A percentile compares a stretch with the other conserved stretches of the same genome.
Conservation (phyloP, 352 stramenopile species). For the Globisporangium barbulae region DNA sequence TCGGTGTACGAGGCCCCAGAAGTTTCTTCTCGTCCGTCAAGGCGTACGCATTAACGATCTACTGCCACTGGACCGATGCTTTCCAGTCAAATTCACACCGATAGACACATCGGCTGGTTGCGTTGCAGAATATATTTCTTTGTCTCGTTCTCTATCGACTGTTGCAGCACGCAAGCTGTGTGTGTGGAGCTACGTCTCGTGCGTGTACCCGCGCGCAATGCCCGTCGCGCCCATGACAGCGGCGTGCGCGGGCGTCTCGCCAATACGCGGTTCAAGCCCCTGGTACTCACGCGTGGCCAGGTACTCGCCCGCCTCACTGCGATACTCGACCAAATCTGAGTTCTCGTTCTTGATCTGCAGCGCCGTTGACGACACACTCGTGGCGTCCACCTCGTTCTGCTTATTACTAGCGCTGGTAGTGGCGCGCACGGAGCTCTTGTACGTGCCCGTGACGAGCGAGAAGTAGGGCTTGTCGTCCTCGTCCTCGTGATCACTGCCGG, state of each 20-base stretch:
- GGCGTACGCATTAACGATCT: no score
- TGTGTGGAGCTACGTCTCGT: constrained; percentile 28
- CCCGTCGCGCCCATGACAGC: constrained; percentile 68
- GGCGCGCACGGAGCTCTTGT: constrained; percentile 41
- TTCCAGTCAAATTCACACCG: no score
- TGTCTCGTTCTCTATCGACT: no score
- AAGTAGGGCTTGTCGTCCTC: constrained; percentile 77
- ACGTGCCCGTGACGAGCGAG: constrained; percentile 76
- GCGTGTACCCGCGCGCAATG: constrained; percentile 74
- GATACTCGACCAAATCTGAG: constrained; percentile 56
- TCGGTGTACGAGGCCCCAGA: background rate
- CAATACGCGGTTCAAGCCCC: constrained; percentile 78
- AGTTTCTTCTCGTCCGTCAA: no score
- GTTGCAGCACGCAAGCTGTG: no score
- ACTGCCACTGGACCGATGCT: no score
- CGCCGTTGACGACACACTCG: constrained; percentile 24
- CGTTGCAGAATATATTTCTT: no score
- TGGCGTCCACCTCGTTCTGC: constrained; percentile 20
- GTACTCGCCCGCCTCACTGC: constrained; percentile 74
- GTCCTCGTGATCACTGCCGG: constrained; percentile 24
- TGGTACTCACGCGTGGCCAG: constrained; percentile 67
- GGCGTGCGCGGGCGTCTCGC: constrained; percentile 73
- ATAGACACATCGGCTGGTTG: no score
- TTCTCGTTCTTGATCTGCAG: constrained; percentile 56
- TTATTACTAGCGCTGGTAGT: background rate